phyloP scores from a whole-genome alignment of 2,329 filamentous ascomycete species.

The Colletotrichum filicis region DNA sequence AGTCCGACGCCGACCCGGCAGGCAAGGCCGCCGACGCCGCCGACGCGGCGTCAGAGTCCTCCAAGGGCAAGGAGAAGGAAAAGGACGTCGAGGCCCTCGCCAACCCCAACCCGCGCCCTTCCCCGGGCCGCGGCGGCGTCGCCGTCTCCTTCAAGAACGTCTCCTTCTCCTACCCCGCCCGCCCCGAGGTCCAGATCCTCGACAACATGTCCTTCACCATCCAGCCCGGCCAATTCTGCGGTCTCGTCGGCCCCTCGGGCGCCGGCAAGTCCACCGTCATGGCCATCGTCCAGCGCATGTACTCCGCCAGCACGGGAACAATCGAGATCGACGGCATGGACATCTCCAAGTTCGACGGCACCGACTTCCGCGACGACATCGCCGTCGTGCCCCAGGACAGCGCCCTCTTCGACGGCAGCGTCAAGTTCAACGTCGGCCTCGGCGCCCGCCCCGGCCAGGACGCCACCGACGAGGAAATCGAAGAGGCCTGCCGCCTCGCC shows the following conservation, averaged over 20 bases:
- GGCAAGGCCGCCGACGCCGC: constrained; percentile 31
- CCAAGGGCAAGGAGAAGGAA: constrained; percentile 38
- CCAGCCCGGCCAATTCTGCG: constrained; percentile 68
- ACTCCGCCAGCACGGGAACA: constrained; percentile 52
- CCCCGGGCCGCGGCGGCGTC: constrained; percentile 47
- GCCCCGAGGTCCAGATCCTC: constrained; percentile 68
- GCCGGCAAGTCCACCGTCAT: constrained; percentile 76
- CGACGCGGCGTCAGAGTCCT: constrained; percentile 35
- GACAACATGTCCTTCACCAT: constrained; percentile 66
- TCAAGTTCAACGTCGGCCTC: constrained; percentile 53
- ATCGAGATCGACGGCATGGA: constrained; percentile 59
- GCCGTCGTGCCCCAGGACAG: constrained; percentile 53
- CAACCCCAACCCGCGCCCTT: constrained; percentile 40
- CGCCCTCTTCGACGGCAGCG: constrained; percentile 53
- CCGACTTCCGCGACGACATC: constrained; percentile 51
- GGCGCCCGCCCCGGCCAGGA: constrained; percentile 56
- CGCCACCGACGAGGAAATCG: constrained; percentile 60
- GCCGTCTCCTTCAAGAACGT: constrained; percentile 68
- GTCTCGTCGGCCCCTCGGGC: constrained; percentile 73
- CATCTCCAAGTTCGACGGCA: constrained; percentile 51
- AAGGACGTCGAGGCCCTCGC: constrained; percentile 53
- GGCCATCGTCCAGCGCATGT: constrained; percentile 63
- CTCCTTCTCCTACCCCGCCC: constrained; percentile 73
- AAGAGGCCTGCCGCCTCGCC: constrained; percentile 65
- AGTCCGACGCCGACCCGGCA: constrained; percentile 36